A percentile compares a stretch with the other conserved stretches of the same genome.
Conservation (phyloP, 306 rosid genomes). For the Trichosanthes cucumerina region DNA sequence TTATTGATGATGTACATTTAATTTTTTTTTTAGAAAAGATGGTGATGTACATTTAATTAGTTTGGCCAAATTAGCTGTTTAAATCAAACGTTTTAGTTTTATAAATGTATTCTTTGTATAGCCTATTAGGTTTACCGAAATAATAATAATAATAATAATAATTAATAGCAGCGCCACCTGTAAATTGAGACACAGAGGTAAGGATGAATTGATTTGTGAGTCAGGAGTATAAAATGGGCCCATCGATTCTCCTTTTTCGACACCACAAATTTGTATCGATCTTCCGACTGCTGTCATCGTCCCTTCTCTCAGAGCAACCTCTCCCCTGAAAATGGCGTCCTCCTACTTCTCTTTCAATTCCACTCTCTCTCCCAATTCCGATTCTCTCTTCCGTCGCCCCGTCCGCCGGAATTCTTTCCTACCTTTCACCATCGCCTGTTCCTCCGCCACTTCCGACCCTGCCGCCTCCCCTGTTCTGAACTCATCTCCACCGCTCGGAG, state of each 20-base stretch:
- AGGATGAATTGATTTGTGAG: background rate
- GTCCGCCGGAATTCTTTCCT: background rate
- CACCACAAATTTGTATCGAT: background rate
- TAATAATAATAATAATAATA: no score
- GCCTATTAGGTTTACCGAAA: no score
- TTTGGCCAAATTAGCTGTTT: no score
- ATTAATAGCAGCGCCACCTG: background rate
- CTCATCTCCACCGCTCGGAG: background rate
- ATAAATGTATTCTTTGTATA: no score
- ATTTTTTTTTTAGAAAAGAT: no score
- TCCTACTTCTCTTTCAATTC: background rate
- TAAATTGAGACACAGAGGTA: background rate
- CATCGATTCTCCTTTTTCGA: background rate
- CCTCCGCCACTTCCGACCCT: background rate
- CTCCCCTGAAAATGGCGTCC: background rate
- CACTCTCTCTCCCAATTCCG: background rate
- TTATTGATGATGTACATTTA: no score
- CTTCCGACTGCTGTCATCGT: background rate
- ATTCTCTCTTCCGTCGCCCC: background rate
- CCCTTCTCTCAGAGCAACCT: background rate
- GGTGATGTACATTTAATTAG: no score
- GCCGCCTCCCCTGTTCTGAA: background rate
- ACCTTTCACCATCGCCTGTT: background rate
- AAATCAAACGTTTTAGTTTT: no score
- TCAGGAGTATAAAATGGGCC: background rate